Evolutionary conservation across 1,139 yeast genomes (phyloP), one percentile per base, ranked within the genome.

Genomic region (Candida sanyaensis): DNA sequence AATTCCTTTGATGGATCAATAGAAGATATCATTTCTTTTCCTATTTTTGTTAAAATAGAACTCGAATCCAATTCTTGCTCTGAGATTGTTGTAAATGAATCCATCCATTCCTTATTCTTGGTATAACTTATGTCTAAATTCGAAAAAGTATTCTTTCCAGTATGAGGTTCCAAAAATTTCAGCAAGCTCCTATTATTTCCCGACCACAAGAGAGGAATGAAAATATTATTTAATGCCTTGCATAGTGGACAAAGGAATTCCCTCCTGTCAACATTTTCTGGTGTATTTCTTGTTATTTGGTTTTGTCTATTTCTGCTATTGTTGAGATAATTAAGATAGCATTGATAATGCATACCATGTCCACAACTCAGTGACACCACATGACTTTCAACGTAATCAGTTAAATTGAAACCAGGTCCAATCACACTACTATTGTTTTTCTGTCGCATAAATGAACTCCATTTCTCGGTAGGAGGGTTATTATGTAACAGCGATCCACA

Each of bases 181-280:
- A 42, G 43, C 37, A 75, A 59, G n/a, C 63, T 61, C 46, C 73
- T 57, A 41, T 68, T 66, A 55, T 78, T 79, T 3, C 68, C 56
- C 0, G 70, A 54, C 72, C 82, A 84, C 44, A 84, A 63, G 1
- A 87, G 73, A 1, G 99, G 99, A 43, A 92, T 67, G 61, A 93
- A 90, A 53, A 86, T 77, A 60, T 93, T 93, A 61, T 88, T 88
- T 46, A 93, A 72, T 0, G 96, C 86, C 52, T 90, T 89, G 71
- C 99, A 93, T 41, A 93, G 76, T 0, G 99, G 98, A 61, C 99
- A 93, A 33, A 88, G 69, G 55, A 89, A 87, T 57, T 92, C 96
- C 12, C 82, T 81, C 49, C 81, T 81, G 13, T 82, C 84, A 3
- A 78, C 69, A 54, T 87, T 84, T 53, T 87, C 96, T 0, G 97